Evolutionary conservation across 768 basidiomycete genomes (phyloP), one percentile per base, ranked within the genome.

Genomic region (Chalciporus chontae): DNA sequence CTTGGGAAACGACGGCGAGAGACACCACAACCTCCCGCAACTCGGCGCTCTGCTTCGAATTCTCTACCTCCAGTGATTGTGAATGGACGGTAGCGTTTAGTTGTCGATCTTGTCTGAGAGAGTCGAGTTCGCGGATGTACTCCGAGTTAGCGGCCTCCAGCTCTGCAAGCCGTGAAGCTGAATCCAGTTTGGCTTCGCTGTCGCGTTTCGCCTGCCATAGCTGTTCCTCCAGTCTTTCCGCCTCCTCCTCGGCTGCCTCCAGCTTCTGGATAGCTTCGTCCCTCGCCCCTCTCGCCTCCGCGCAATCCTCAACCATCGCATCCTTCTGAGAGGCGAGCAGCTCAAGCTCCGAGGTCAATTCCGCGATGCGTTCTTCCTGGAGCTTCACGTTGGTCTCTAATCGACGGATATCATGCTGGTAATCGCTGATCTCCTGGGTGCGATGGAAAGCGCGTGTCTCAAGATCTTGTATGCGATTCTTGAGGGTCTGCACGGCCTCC

Each of bases 281-380:
- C 31, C 90, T 75, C 18, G 84, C 79, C 47, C 84, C 84, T 46
- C 90, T 74, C 2, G 87, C 87, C 47, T 84, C 81, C 4, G 84
- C 83, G 58, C 90, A 91, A 61, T 92, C 90, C 54, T 90, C 88
- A 0, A 91, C 79, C 85, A 92, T 88, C 2, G 86, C 83, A 48
- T 81, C 80, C 64, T 85, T 88, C 71, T 90, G 79, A 5, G 80
- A 76, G 18, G 69, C 73, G 50, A 83, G 70, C 52, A 77, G 77
- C 59, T 88, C 88, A 50, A 89, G 64, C 57, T 92, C 90, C 15
- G 62, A 65, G 3, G 77, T 83, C 78, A 88, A 77, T 70, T 91
- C 90, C 3, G 63, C 65, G 34, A 90, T 66, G 7, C 86, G 75
- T 23, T 91, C 89, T 63, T 92, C 90, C 48, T 87, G 83, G 29